Base-by-base conservation (phyloP, 495 filamentous ascomycete species). In the Neurospora sp. region DNA sequence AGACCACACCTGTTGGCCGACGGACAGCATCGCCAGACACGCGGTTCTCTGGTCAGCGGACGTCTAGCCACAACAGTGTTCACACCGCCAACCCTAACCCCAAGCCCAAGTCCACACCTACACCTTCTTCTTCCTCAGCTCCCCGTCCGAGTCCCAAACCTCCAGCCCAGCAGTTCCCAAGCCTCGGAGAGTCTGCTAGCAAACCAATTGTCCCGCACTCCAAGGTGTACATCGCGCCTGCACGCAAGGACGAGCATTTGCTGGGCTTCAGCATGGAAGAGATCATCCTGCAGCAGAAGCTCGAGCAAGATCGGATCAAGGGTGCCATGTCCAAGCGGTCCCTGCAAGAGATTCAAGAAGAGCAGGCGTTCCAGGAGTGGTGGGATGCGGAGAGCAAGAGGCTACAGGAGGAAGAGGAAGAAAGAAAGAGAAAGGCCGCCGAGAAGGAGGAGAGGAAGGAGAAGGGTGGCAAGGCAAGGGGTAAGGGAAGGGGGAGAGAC, bases 331-430 rank as follows among this genome's bases (percentile, higher is more conserved):
- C 92, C 3, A 97, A 96, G 80, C 87, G 95, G 54, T 94, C 91
- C 73, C 81, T 99, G 48, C 88, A 95, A 77, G 96, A 98, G 48
- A 99, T 99, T 75, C 96, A 99, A 78, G 88, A 92, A 70, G 96
- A 99, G 80, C 96, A 99, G 80, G 93, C 94, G 41, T 99, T 99
- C 81, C 92, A 97, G 80, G 90, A 95, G 78, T 99, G 96, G 96
- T 99, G 96, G 96, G 94, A 98, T 75, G 88, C 91, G 72, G 96
- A 99, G 79, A 94, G 92, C 79, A 87, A 88, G 76, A 87, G 92
- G 69, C 83, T 84, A 73, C 86, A 88, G 72, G 90, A 90, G 69
- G 86, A 93, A 46, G 90, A 91, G 18, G 91, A 90, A 71, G 84
- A 81, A 44, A 73, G 39, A 75, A 80, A 39, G 79, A 82, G 69